phyloP scores from a whole-genome alignment of 257 asterid species.

The Solanum tarapatanum region DNA sequence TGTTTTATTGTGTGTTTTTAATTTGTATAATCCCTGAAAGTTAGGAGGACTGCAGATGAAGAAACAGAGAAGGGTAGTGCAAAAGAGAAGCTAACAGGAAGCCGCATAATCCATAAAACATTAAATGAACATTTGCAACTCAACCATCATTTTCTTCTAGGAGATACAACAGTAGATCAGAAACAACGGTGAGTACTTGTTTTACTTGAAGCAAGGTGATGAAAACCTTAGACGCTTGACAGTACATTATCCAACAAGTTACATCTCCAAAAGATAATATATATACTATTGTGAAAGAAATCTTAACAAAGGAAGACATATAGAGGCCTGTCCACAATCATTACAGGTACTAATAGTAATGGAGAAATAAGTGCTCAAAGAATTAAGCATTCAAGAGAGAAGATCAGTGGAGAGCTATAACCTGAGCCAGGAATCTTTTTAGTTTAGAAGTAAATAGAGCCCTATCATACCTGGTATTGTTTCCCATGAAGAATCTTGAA shows the following conservation, averaged over 20 bases:
- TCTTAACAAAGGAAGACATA: not conserved
- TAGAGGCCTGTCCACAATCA: not conserved
- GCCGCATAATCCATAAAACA: not conserved
- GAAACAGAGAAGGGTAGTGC: not conserved
- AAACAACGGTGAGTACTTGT: not conserved
- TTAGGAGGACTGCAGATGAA: not conserved
- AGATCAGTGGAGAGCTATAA: not conserved
- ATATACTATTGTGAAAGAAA: not conserved
- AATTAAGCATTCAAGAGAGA: not conserved
- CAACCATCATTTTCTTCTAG: not conserved
- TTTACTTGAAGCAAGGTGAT: not conserved
- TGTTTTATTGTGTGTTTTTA: not conserved
- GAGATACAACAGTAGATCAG: not conserved
- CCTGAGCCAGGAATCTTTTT: not conserved
- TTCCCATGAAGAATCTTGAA: conserved; percentile 76
- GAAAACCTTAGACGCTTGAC: not conserved
- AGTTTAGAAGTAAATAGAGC: not conserved
- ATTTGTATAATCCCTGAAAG: not conserved
- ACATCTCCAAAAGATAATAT: not conserved
- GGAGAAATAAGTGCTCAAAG: not conserved
- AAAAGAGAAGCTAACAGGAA: not conserved
- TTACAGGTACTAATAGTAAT: not conserved
- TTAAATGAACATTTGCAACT: not conserved
- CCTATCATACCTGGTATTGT: conserved; percentile 62
- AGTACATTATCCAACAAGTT: not conserved